Evolutionary conservation across 768 basidiomycete species (phyloP), one percentile per base, ranked within the genome.

Genomic region (Gloeopeniophorella convolvens): DNA sequence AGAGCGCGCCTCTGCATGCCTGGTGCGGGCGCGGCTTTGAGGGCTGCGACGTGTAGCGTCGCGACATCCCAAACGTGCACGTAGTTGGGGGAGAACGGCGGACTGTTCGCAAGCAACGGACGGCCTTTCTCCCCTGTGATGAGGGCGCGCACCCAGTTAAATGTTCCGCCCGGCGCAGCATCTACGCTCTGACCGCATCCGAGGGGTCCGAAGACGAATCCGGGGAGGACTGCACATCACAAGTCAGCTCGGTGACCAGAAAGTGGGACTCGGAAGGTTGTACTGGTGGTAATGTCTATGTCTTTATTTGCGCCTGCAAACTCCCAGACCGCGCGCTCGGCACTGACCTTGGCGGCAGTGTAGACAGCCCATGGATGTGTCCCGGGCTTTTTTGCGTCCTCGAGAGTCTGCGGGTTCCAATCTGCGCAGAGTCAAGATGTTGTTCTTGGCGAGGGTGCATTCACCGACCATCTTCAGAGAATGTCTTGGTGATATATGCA

Each of bases 391-490:
- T 39, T 35, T 10, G 28, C 37, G 18, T 41, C 35, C 28, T 45
- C 43, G 13, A 32, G 15, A 15, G 35, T 45, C 20, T 21, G 36
- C 3, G 28, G 9, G 18, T 23, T 28, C 43, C 43, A 51, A 12
- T 43, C 43, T 39, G 18, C 6, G 21, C 4, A 20, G 18, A 23
- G 13, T 18, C 18, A 16, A 23, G 32, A 16, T 12, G 16, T 28
- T 16, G 20, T 11, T 11, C 23, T 24, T 13, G 13, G n/a, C 2
- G n/a, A n/a, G 3, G 31, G 9, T 8, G 26, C 24, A 1, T 13
- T 9, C 26, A 33, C 50, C 26, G 12, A 46, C 50, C 33, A n/a
- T 45, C 11, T n/a, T 41, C 27, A 11, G 43, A 28, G 42, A 37
- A 27, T 4, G 37, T 31, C 9, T 26, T 24, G 5, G 27, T 10